Evolutionary conservation across 345 rosid species (phyloP).

Genomic region (Hibiscus syriacus): DNA sequence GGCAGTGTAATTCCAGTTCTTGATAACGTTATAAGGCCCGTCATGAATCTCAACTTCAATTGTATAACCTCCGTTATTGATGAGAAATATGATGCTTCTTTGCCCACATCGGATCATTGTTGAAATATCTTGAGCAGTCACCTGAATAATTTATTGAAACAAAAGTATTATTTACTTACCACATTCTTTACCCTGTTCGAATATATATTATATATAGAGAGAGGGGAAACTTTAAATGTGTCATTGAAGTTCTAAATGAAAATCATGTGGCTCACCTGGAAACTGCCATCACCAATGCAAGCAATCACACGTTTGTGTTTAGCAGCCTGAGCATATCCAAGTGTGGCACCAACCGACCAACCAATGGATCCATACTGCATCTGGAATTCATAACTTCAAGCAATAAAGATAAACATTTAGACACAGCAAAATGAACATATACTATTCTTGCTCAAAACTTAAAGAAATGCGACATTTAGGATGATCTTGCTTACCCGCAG

Average conservation of each 20-base stretch:
- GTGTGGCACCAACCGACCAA: conserved; percentile 76
- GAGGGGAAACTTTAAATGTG: background rate
- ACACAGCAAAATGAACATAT: background rate
- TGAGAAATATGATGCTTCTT: conserved; percentile 52
- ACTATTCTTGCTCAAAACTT: background rate
- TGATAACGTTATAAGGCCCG: conserved; percentile 71
- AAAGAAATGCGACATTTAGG: background rate
- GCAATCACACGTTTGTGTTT: conserved; percentile 58
- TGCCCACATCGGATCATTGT: conserved; percentile 64
- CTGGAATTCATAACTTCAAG: conserved; percentile 60
- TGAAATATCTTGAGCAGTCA: conserved; percentile 65
- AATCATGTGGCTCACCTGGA: conserved; percentile 39
- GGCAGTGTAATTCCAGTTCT: conserved; percentile 66
- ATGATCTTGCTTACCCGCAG: conserved; percentile 44
- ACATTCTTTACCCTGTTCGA: background rate
- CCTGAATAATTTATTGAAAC: conserved; percentile 25
- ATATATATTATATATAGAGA: background rate
- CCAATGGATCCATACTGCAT: conserved; percentile 83
- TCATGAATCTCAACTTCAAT: conserved; percentile 78
- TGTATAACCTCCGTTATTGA: conserved; percentile 72
- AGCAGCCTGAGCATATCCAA: conserved; percentile 73
- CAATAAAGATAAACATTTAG: conserved; percentile 2
- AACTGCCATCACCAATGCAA: conserved; percentile 76
- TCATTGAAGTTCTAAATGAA: background rate
- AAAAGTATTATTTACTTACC: background rate